Evolutionary conservation across 208 protist genomes (phyloP).

Genomic region (Leishmania amazonensis): DNA sequence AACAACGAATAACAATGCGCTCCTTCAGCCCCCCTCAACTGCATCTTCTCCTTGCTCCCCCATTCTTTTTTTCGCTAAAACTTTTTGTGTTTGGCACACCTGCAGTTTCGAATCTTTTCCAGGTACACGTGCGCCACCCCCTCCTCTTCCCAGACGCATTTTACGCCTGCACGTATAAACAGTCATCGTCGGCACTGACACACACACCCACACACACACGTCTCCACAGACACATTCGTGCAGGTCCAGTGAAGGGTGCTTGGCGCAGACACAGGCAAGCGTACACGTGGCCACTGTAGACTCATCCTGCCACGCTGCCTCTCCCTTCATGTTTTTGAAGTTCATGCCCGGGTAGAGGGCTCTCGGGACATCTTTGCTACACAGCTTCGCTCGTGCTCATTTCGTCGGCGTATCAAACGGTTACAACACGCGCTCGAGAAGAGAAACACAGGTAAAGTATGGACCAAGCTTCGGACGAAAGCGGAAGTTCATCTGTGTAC

Average conservation of each 20-base stretch:
- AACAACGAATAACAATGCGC: background rate
- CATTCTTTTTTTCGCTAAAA: background rate
- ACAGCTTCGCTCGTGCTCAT: background rate
- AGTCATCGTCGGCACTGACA: background rate
- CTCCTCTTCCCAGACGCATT: background rate
- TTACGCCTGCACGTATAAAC: background rate
- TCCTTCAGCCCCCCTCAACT: background rate
- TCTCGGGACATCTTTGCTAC: background rate
- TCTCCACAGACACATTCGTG: background rate
- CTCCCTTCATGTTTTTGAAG: background rate
- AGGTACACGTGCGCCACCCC: background rate
- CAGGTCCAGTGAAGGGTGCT: background rate
- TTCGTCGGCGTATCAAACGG: background rate
- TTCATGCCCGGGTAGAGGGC: background rate
- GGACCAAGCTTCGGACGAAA: slow-evolving; percentile 21
- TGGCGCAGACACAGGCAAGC: background rate
- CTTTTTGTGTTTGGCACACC: background rate
- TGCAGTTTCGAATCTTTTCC: background rate
- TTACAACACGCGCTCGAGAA: background rate
- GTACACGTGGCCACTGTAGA: background rate
- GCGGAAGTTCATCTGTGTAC: slow-evolving; percentile 23
- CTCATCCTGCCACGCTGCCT: background rate
- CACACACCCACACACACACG: background rate
- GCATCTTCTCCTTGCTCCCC: background rate
- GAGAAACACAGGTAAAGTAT: slow-evolving; percentile 9